Percentiles rank a stretch among this genome's conserved stretches.
phyloP scores from a whole-genome alignment of 2,329 filamentous ascomycete genomes.

The Paracoccidioides lutzii region DNA sequence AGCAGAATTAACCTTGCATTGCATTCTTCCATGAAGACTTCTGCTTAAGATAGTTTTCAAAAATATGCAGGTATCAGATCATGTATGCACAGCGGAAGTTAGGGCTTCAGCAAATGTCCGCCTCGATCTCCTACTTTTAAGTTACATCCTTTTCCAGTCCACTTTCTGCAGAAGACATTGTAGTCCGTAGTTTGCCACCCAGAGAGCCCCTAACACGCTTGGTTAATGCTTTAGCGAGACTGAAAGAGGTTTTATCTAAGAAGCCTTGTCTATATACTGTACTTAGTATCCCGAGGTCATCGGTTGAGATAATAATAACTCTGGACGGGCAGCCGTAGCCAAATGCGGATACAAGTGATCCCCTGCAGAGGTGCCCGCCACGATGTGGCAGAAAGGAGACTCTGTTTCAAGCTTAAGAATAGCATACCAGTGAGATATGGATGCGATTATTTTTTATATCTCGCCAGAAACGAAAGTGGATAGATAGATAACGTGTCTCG shows the following conservation, averaged over 20 bases:
- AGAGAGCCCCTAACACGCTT: too few species aligned
- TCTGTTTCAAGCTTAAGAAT: not conserved
- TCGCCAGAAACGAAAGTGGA: not conserved
- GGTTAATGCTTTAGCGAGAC: too few species aligned
- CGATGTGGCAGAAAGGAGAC: not conserved
- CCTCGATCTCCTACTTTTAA: not conserved
- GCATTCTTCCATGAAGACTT: slow-evolving; percentile 5
- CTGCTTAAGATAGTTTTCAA: not conserved
- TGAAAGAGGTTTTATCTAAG: too few species aligned
- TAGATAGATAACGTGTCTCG: not conserved
- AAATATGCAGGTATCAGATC: not conserved
- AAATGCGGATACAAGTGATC: not conserved
- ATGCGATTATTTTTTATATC: not conserved
- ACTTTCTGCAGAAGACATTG: too few species aligned
- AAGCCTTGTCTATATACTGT: too few species aligned
- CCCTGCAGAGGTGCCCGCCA: not conserved
- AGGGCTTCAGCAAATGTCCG: not conserved
- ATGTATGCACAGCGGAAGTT: not conserved
- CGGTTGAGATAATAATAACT: too few species aligned
- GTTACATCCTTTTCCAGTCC: too few species aligned
- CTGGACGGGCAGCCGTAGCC: not conserved
- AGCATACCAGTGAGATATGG: not conserved
- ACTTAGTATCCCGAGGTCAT: too few species aligned
- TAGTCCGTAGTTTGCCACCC: too few species aligned
- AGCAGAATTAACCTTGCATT: slow-evolving; percentile 13